phyloP scores from a whole-genome alignment of 306 rosid species.

The Psophocarpus tetragonolobus region DNA sequence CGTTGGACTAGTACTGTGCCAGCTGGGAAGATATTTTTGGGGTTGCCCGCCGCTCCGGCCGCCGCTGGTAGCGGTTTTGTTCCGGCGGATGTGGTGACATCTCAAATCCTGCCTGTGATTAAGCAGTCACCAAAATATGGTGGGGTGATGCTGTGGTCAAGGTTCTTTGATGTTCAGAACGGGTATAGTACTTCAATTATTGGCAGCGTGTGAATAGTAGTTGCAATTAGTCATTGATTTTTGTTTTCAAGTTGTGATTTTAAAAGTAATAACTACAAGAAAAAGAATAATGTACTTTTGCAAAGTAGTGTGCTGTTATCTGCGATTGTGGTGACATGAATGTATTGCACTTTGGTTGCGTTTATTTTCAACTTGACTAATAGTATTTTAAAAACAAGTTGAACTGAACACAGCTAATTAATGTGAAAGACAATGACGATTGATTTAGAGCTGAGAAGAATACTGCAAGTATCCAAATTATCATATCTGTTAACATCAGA shows the following conservation, averaged over 20 bases:
- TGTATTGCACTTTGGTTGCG: not conserved
- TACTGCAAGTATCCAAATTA: not conserved
- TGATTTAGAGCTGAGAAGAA: not conserved
- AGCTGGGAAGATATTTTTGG: slow-evolving; percentile 48
- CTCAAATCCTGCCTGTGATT: slow-evolving; percentile 58
- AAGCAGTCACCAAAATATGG: slow-evolving; percentile 58
- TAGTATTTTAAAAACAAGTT: not conserved
- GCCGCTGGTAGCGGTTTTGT: slow-evolving; percentile 73
- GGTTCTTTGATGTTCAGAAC: slow-evolving; percentile 48
- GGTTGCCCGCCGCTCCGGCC: slow-evolving; percentile 57
- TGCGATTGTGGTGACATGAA: not conserved
- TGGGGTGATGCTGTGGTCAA: slow-evolving; percentile 85
- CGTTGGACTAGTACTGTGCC: slow-evolving; percentile 50
- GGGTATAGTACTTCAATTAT: slow-evolving; percentile 57
- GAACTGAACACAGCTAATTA: not conserved
- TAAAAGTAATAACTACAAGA: not conserved
- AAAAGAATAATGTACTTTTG: not conserved
- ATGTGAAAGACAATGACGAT: not conserved
- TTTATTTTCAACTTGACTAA: not conserved
- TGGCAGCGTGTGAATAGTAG: slow-evolving; percentile 45
- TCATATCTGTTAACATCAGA: not conserved
- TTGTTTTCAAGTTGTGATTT: slow-evolving; percentile 17
- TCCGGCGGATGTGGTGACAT: slow-evolving; percentile 53
- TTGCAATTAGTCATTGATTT: slow-evolving; percentile 12
- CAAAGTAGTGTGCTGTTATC: not conserved